Evolutionary conservation across 2,329 filamentous ascomycete species (phyloP).

Genomic region (Fusarium sp.): DNA sequence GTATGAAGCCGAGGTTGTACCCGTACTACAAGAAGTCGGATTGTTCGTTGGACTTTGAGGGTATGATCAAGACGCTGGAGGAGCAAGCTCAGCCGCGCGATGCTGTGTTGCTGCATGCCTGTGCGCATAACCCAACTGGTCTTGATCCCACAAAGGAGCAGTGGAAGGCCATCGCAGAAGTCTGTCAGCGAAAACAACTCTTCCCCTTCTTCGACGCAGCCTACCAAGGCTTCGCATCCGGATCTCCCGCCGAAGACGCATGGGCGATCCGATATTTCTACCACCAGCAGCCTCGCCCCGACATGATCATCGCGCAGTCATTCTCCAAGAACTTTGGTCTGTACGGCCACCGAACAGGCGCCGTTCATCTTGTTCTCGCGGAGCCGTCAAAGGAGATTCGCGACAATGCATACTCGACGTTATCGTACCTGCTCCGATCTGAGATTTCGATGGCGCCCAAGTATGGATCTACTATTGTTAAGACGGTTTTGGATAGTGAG

Average conservation of each 20-base stretch:
- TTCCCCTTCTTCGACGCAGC: slow-evolving; percentile 99
- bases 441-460: slow-evolving; percentile 97
- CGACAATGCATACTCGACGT: slow-evolving; percentile 19
- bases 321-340: slow-evolving; percentile 98
- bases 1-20: slow-evolving; percentile 79
- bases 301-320: slow-evolving; percentile 86
- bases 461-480: slow-evolving; percentile 89
- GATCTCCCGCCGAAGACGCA: slow-evolving; percentile 83
- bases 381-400: slow-evolving; percentile 76
- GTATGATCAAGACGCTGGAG: slow-evolving; percentile 78
- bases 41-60: slow-evolving; percentile 88
- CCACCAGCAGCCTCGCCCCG: slow-evolving; percentile 68
- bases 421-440: slow-evolving; percentile 79
- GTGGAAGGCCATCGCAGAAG: slow-evolving; percentile 85
- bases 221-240: slow-evolving; percentile 97
- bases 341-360: slow-evolving; percentile 95
- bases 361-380: slow-evolving; percentile 91
- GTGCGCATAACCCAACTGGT: slow-evolving; percentile 97
- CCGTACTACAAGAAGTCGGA: slow-evolving; percentile 92
- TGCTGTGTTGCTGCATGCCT: slow-evolving; percentile 90
- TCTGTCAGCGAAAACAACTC: slow-evolving; percentile 80
- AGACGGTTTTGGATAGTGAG: slow-evolving; percentile 82
- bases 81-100: slow-evolving; percentile 75
- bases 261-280: slow-evolving; percentile 93
- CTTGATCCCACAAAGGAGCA: slow-evolving; percentile 93